Evolutionary conservation across 2,329 filamentous ascomycete genomes (phyloP).

Genomic region (Pyrenophora graminea): DNA sequence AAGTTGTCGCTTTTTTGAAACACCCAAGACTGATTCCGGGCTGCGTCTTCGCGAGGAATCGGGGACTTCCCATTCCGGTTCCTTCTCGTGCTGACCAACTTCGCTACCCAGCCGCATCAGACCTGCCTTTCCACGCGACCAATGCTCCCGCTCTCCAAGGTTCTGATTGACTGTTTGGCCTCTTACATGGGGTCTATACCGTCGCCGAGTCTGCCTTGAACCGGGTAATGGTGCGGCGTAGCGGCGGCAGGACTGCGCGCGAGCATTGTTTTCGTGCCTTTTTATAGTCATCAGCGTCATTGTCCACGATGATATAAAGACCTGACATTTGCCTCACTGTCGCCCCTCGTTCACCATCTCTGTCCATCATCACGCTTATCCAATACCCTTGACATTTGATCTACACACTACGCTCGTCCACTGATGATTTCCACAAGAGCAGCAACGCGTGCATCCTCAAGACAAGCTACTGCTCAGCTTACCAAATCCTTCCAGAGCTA

Average conservation of each 20-base stretch:
- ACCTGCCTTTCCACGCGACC: conserved; percentile 24
- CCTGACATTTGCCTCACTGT: conserved; percentile 21
- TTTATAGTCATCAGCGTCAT: conserved; percentile 24
- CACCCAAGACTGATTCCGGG: background rate
- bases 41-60: background rate
- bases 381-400: background rate
- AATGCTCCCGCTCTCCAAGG: conserved; percentile 4
- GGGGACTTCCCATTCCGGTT: conserved; percentile 11
- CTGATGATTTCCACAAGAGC: conserved; percentile 37
- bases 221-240: conserved; percentile 14
- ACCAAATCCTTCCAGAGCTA: conserved; percentile 45
- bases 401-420: conserved; percentile 14
- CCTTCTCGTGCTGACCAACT: conserved; percentile 20
- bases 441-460: conserved; percentile 35
- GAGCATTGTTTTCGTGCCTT: conserved; percentile 6
- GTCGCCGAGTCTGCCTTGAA: conserved; percentile 8
- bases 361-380: conserved; percentile 11
- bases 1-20: too few species aligned
- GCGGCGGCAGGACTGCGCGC: conserved; percentile 8
- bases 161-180: conserved; percentile 5
- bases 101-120: conserved; percentile 21
- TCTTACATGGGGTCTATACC: conserved; percentile 9
- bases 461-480: conserved; percentile 44
- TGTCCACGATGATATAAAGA: conserved; percentile 36
- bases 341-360: conserved; percentile 23